Conservation (phyloP, 768 basidiomycete genomes). For the Phanerochaete sordida region DNA sequence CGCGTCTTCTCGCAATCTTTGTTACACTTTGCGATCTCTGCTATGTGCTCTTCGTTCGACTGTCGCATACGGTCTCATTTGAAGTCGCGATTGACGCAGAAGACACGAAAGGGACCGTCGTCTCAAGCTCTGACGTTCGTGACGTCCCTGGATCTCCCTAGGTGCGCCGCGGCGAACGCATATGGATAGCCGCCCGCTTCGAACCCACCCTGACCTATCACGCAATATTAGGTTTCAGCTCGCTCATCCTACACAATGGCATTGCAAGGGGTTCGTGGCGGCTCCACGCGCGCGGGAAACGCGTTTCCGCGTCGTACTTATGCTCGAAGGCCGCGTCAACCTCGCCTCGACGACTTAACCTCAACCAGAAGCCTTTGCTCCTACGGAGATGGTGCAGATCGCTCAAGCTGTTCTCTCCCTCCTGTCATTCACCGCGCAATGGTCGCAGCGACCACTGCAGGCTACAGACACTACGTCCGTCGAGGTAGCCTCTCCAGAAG, state of each 20-base stretch:
- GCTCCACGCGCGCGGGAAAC: background rate
- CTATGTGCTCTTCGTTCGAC: too few relatives aligned
- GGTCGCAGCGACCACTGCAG: background rate
- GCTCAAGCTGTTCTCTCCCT: slow-evolving; percentile 12
- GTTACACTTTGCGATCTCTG: background rate
- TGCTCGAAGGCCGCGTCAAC: too few relatives aligned
- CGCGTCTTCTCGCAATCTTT: background rate
- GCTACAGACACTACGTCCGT: background rate
- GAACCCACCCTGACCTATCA: background rate
- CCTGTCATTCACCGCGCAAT: slow-evolving; percentile 8
- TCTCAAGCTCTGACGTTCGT: too few relatives aligned
- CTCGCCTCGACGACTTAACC: background rate
- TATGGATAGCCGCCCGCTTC: background rate
- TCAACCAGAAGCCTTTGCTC: background rate
- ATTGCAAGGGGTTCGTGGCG: background rate
- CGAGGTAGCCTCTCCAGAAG: background rate
- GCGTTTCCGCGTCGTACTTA: background rate
- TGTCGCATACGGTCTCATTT: too few relatives aligned
- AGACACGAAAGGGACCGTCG: too few relatives aligned
- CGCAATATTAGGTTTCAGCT: background rate
- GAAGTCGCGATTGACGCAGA: too few relatives aligned
- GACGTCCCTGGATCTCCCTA: too few relatives aligned
- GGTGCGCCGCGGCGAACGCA: background rate
- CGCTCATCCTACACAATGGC: background rate
- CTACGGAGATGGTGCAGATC: slow-evolving; percentile 11